phyloP scores from a whole-genome alignment of 495 filamentous ascomycete genomes.

The Penicillium silybi region DNA sequence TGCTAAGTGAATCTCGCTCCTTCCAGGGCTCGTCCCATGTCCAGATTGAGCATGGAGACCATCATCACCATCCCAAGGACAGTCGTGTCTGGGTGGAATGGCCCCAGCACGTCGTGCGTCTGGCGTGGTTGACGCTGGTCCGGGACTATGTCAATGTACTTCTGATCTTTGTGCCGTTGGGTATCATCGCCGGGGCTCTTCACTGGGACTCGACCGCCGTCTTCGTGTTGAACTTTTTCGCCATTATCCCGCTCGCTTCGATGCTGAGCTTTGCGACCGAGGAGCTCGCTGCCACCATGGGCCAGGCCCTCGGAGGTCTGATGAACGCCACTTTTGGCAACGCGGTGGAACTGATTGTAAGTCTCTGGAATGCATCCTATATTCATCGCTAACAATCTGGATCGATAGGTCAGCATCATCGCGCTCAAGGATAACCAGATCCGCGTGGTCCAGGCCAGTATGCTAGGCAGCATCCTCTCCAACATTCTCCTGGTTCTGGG shows the following conservation, averaged over 20 bases:
- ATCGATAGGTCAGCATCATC: slow-evolving; percentile 80
- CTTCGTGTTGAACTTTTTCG: slow-evolving; percentile 90
- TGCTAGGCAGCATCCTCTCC: slow-evolving; percentile 95
- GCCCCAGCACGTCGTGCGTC: slow-evolving; percentile 47
- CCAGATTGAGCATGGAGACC: slow-evolving; percentile 7
- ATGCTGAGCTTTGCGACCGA: slow-evolving; percentile 94
- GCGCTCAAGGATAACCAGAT: slow-evolving; percentile 82
- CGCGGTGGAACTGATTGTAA: slow-evolving; percentile 95
- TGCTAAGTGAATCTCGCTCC: slow-evolving; percentile 24
- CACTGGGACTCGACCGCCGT: slow-evolving; percentile 71
- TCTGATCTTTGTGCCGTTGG: slow-evolving; percentile 84
- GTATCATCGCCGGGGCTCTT: slow-evolving; percentile 72
- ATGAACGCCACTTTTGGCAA: slow-evolving; percentile 98
- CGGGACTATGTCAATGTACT: slow-evolving; percentile 82
- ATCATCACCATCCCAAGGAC: slow-evolving; percentile 33
- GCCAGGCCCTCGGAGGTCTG: slow-evolving; percentile 85
- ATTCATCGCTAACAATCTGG: slow-evolving; percentile 7
- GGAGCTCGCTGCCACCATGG: slow-evolving; percentile 77
- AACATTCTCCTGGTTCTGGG: slow-evolving; percentile 94
- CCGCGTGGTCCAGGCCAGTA: slow-evolving; percentile 93
- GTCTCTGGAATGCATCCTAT: slow-evolving; percentile 23
- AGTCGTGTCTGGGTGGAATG: slow-evolving; percentile 48
- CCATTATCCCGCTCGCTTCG: slow-evolving; percentile 90
- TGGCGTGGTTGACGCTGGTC: slow-evolving; percentile 51
- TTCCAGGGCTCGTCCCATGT: slow-evolving; percentile 16